Percentiles rank a stretch among this genome's conserved stretches.
Conservation (phyloP, 129 eudicot genomes). For the Apium graveolens region DNA sequence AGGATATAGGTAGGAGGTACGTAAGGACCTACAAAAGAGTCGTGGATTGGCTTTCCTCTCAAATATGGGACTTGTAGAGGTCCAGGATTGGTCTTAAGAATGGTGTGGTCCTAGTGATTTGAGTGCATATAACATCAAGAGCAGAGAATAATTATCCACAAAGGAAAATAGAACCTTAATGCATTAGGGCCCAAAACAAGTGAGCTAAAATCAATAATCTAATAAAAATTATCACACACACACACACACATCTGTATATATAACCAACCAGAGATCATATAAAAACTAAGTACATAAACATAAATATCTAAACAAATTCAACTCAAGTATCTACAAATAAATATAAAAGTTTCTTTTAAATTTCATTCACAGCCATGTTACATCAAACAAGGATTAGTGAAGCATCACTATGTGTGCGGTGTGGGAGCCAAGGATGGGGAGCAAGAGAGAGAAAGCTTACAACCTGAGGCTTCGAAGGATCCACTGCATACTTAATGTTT, state of each 20-base stretch:
- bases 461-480: constrained; percentile 51
- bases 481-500: constrained; percentile 31
- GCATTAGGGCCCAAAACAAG: background rate
- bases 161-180: background rate
- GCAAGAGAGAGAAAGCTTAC: constrained; percentile 33
- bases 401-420: background rate
- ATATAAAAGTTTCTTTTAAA: background rate
- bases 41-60: background rate
- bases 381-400: background rate
- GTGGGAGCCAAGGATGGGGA: background rate
- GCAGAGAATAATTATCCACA: background rate
- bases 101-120: background rate
- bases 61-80: background rate
- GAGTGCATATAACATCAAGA: background rate
- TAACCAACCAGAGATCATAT: too few relatives aligned
- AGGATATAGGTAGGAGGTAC: background rate
- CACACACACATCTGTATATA: too few relatives aligned
- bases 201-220: background rate
- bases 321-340: too few relatives aligned
- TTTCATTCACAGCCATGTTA: background rate
- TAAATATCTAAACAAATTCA: background rate
- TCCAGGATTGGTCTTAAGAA: background rate
- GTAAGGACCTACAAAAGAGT: background rate
- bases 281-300: background rate
- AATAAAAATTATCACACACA: background rate